Conservation (phyloP, 2,329 filamentous ascomycete genomes). For the Hypoxylon sp. region DNA sequence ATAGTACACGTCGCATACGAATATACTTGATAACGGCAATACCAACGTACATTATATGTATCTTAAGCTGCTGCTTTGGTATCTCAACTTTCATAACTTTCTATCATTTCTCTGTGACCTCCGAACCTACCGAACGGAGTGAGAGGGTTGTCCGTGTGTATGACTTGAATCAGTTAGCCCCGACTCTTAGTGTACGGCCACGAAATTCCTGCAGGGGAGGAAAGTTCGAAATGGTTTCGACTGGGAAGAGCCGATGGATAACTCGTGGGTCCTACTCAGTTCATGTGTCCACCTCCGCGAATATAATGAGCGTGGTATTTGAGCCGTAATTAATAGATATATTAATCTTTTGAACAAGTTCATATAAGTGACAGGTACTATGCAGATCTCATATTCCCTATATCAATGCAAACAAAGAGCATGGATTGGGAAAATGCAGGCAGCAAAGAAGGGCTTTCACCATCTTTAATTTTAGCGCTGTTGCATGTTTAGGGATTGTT, state of each 20-base stretch:
- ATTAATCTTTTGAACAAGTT: not conserved
- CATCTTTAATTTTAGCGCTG: constrained; percentile 37
- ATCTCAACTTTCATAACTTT: constrained; percentile 4
- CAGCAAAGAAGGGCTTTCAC: constrained; percentile 8
- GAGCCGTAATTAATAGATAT: not conserved
- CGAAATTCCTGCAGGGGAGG: constrained; percentile 42
- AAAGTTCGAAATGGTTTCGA: constrained; percentile 32
- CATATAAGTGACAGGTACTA: not conserved
- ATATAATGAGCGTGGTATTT: not conserved
- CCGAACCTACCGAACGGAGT: constrained; percentile 35
- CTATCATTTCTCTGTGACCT: constrained; percentile 18
- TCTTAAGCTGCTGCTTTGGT: constrained; percentile 15
- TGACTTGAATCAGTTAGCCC: constrained; percentile 31
- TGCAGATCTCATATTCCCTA: too few species aligned
- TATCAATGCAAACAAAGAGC: too few species aligned
- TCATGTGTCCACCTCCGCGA: constrained; percentile 5
- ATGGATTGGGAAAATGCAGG: constrained; percentile 8
- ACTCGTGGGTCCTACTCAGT: constrained; percentile 10
- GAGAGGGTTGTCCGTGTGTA: constrained; percentile 24
- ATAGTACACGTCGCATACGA: not conserved
- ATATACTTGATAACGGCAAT: not conserved
- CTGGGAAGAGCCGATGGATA: constrained; percentile 33
- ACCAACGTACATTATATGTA: not conserved
- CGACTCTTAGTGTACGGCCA: constrained; percentile 24
- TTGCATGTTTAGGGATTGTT: constrained; percentile 41